Evolutionary conservation across 768 basidiomycete species (phyloP).

Genomic region (Tylopilus rubrobrunneus): DNA sequence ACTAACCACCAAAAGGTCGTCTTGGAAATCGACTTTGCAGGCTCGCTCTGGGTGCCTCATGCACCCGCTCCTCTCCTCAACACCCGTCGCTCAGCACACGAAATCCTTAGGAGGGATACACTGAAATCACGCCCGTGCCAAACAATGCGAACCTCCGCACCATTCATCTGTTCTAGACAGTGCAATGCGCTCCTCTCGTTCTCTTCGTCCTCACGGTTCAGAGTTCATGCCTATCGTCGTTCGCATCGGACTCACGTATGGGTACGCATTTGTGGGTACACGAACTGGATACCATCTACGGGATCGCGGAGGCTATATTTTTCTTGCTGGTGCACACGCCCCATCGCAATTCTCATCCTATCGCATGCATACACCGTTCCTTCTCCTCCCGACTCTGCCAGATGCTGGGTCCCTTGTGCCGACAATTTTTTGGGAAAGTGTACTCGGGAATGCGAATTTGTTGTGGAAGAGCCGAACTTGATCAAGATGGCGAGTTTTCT

Average conservation of each 20-base stretch:
- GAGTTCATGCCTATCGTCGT: constrained; percentile 15
- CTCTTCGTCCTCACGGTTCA: too few species aligned
- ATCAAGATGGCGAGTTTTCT: constrained; percentile 34
- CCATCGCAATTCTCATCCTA: constrained; percentile 30
- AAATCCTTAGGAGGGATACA: constrained; percentile 73
- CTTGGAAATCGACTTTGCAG: constrained; percentile 89
- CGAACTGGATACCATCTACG: too few species aligned
- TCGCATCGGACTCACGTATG: constrained; percentile 45
- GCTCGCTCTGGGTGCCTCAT: constrained; percentile 70
- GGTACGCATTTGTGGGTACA: constrained; percentile 85
- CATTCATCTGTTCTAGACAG: constrained; percentile 85
- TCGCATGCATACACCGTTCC: constrained; percentile 92
- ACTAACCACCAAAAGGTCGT: constrained; percentile 97
- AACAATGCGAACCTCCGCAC: constrained; percentile 74
- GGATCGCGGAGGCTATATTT: too few species aligned
- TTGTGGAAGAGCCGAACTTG: constrained; percentile 62
- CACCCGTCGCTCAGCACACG: constrained; percentile 20
- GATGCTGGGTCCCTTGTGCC: constrained; percentile 98
- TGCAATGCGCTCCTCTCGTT: constrained; percentile 55
- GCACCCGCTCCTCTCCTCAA: constrained; percentile 21
- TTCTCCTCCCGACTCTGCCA: constrained; percentile 83
- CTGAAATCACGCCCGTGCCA: constrained; percentile 87
- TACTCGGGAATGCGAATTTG: constrained; percentile 97
- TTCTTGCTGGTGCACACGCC: constrained; percentile 2
- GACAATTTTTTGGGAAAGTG: constrained; percentile 95